These are phyloP conservation scores for Clonostachys byssicola DNA, from an alignment of 2,329 filamentous ascomycete species.

Conservation along the genomic window DNA sequence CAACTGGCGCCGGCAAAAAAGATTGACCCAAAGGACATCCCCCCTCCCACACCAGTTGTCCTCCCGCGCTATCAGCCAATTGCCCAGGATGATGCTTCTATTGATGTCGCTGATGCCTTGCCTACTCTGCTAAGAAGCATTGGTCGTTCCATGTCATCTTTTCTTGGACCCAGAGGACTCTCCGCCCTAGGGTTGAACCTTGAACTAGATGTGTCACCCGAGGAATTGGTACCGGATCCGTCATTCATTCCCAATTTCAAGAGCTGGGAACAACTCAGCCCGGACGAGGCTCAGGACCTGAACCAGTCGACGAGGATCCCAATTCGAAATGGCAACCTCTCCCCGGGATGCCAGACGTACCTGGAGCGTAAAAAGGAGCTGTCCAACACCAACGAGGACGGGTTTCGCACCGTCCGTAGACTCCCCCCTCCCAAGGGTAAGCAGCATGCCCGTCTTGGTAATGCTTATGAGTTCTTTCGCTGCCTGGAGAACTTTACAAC, in stretches of 20 bases:
- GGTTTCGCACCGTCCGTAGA: slow-evolving; percentile 57
- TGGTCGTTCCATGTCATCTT: slow-evolving; percentile 35
- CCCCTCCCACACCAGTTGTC: slow-evolving; percentile 50
- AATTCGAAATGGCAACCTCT: slow-evolving; percentile 47
- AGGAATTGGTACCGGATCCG: slow-evolving; percentile 49
- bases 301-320: slow-evolving; percentile 42
- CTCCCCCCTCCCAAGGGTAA: slow-evolving; percentile 50
- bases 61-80: slow-evolving; percentile 42
- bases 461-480: slow-evolving; percentile 63
- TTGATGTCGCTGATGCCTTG: slow-evolving; percentile 29
- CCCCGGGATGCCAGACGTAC: slow-evolving; percentile 55
- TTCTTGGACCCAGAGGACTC: slow-evolving; percentile 39
- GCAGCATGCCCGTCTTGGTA: slow-evolving; percentile 51
- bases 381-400: slow-evolving; percentile 48
- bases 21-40: slow-evolving; percentile 44
- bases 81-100: slow-evolving; percentile 18
- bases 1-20: slow-evolving; percentile 16
- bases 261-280: slow-evolving; percentile 42
- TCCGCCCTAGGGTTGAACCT: slow-evolving; percentile 55
- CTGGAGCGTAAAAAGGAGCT: slow-evolving; percentile 56
- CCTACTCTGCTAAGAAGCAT: slow-evolving; percentile 48
- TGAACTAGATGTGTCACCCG: slow-evolving; percentile 39
- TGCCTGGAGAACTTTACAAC: slow-evolving; percentile 54
- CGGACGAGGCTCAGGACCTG: slow-evolving; percentile 42
- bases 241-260: slow-evolving; percentile 48